Conservation (phyloP, 306 rosid genomes). For the Sindora glabra region DNA sequence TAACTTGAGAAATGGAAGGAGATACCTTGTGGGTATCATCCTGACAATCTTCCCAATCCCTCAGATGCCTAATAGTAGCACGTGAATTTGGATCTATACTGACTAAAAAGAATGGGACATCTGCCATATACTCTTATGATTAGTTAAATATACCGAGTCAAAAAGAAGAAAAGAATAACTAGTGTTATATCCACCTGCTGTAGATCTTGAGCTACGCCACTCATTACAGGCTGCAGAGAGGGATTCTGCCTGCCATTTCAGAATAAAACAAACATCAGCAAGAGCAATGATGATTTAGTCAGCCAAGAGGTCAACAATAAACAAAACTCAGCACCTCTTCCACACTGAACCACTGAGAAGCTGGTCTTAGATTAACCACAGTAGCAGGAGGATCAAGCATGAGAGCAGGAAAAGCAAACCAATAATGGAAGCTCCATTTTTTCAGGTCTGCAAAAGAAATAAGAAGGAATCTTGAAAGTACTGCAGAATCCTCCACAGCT, state of each 20-base stretch:
- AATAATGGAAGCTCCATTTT: constrained; percentile 79
- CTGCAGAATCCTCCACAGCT: constrained; percentile 74
- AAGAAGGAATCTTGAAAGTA: constrained; percentile 75
- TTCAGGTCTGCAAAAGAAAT: constrained; percentile 94
- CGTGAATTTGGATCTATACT: constrained; percentile 46
- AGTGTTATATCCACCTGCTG: constrained; percentile 46
- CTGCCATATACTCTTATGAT: constrained; percentile 38
- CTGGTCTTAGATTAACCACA: constrained; percentile 59
- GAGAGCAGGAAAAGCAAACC: constrained; percentile 95
- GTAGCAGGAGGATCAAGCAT: constrained; percentile 84
- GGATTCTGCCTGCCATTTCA: constrained; percentile 55
- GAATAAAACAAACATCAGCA: constrained; percentile 4
- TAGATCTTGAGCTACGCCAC: constrained; percentile 73
- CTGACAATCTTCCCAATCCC: constrained; percentile 69
- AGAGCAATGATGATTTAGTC: not conserved
- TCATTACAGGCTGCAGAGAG: constrained; percentile 64
- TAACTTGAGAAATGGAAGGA: constrained; percentile 17
- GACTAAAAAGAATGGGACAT: constrained; percentile 75
- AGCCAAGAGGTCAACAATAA: not conserved
- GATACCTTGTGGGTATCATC: constrained; percentile 55
- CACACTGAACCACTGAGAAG: constrained; percentile 56
- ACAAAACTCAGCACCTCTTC: constrained; percentile 53
- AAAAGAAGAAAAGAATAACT: not conserved
- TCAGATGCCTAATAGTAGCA: constrained; percentile 59
- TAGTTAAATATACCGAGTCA: constrained; percentile 11